Conservation (phyloP, 75 land plant species). For the Picea glauca region DNA sequence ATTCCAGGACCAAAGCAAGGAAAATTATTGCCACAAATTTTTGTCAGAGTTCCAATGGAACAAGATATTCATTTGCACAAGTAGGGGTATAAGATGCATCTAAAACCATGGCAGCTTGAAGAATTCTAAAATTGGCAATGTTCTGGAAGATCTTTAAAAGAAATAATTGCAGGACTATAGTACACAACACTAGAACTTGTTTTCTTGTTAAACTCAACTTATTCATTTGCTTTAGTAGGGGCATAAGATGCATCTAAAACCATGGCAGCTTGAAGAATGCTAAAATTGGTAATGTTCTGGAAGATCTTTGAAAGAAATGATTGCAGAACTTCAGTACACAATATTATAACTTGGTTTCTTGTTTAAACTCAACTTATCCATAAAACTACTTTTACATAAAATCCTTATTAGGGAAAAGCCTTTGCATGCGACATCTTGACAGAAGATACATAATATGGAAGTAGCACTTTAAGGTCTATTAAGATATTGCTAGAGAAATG, state of each 20-base stretch:
- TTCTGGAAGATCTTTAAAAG: not conserved
- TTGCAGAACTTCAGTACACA: not conserved
- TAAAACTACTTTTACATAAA: not conserved
- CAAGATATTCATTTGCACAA: not conserved
- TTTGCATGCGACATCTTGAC: not conserved
- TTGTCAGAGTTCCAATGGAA: not conserved
- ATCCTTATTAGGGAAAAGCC: not conserved
- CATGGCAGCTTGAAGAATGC: not conserved
- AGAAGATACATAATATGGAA: not conserved
- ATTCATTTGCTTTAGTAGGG: not conserved
- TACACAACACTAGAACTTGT: conserved; percentile 2
- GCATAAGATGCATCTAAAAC: not conserved
- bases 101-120: not conserved
- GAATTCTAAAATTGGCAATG: not conserved
- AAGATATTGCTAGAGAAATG: not conserved
- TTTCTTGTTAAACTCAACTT: not conserved
- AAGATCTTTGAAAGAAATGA: not conserved
- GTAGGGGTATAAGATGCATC: not conserved
- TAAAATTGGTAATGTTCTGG: not conserved
- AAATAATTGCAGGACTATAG: not conserved
- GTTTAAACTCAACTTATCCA: not conserved
- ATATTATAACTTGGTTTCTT: conserved; percentile 1
- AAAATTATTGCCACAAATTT: not conserved
- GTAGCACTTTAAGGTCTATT: not conserved
- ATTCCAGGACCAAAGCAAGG: not conserved